A percentile compares a stretch with the other conserved stretches of the same genome.
Conservation (phyloP, 2,329 filamentous ascomycete genomes). For the Hypoxylon sp. region DNA sequence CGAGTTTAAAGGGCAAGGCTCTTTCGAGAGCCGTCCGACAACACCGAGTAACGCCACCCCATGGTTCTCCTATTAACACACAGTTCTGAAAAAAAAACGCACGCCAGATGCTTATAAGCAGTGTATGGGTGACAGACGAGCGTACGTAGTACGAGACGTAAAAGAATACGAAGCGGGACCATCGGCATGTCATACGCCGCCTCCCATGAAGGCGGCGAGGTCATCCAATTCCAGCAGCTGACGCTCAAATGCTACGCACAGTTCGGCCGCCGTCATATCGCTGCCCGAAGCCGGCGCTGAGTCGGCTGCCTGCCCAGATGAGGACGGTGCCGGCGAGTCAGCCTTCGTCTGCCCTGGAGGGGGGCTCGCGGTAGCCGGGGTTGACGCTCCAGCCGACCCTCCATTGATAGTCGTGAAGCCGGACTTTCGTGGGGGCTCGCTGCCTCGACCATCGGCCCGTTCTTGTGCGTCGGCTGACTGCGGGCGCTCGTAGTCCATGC, state of each 20-base stretch:
- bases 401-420: conserved; percentile 72
- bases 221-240: conserved; percentile 72
- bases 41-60: conserved; percentile 40
- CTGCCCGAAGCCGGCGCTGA: conserved; percentile 46
- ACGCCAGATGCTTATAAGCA: conserved; percentile 7
- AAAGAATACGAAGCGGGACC: neutral
- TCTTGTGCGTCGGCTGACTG: conserved; percentile 53
- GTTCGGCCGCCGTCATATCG: conserved; percentile 70
- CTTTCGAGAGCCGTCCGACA: conserved; percentile 20
- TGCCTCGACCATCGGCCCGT: conserved; percentile 59
- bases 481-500: conserved; percentile 69
- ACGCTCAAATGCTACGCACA: conserved; percentile 70
- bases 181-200: conserved; percentile 62
- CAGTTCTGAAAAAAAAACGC: conserved; percentile 27
- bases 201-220: conserved; percentile 72
- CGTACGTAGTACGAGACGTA: conserved; percentile 21
- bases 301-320: conserved; percentile 46
- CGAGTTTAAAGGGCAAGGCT: conserved; percentile 5
- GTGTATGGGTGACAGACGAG: conserved; percentile 16
- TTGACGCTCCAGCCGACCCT: conserved; percentile 62
- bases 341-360: conserved; percentile 57
- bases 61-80: conserved; percentile 38
- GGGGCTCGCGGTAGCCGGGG: conserved; percentile 62
- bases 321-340: conserved; percentile 51
- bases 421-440: conserved; percentile 67